Evolutionary conservation across 1,284 basidiomycete genomes (phyloP), one percentile per base, ranked within the genome.

Genomic region (Fomitopsis pinicola): DNA sequence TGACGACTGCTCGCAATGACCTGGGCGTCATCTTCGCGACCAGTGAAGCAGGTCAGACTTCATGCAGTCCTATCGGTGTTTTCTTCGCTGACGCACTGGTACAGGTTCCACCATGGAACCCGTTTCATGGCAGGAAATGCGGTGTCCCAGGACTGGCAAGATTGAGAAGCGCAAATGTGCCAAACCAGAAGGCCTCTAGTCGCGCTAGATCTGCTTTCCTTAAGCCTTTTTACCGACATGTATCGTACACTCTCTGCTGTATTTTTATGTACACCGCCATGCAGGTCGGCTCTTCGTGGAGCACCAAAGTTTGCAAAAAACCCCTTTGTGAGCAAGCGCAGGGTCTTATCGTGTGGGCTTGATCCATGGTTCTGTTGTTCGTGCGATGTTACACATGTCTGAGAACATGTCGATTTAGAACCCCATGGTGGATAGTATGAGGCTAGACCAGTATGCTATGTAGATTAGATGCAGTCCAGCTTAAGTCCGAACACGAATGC

Each of bases 1-100:
- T 98, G 40, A 94, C 95, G 0, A 99, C 97, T 5, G 95, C 94
- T 6, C 82, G 92, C 46, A 98, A 98, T 74, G 91, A 97, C 67
- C 84, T 98, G 3, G 97, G 97, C 2, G 95, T 97, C 14, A 88
- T 95, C 57, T 94, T 92, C 72, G 93, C 92, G 10, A 90, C 88
- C 5, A 92, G 90, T 72, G 89, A 92, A 74, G 86, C 88, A 61
- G 90, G 91, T 86, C 67, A 72, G 76, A 73, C 12, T 58, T 42
- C 45, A 10, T 15, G 33, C 30, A 57, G 22, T 50, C 55, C 55
- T 30, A 28, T 14, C 42, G 50, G 2, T 17, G 38, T 55, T 5
- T 42, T 35, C 35, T 57, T n/a, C 33, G 3, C 42, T 52, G 30
- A 12, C 55, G 14, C 38, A 12, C 9, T 15, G 38, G 59, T 70